Evolutionary conservation across 164 flowering plant genomes (phyloP).

Genomic region (Magnolia officinalis): DNA sequence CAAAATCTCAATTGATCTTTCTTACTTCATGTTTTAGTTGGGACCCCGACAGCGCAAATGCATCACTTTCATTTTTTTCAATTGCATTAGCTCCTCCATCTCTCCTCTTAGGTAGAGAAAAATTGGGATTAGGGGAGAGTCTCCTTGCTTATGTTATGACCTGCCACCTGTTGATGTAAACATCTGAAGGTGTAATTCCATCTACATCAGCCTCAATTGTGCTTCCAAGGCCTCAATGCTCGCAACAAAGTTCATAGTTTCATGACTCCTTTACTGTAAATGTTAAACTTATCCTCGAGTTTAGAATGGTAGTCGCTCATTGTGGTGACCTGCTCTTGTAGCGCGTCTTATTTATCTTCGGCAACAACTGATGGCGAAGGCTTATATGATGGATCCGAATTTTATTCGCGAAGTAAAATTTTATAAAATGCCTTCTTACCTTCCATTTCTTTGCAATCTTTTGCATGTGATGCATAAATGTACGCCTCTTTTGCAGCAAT

Average conservation of each 20-base stretch:
- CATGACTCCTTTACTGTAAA: too few relatives aligned
- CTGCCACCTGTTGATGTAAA: constrained; percentile 11
- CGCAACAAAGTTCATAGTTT: not conserved
- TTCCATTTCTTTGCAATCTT: too few relatives aligned
- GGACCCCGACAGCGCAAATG: constrained; percentile 24
- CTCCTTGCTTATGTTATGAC: constrained; percentile 7
- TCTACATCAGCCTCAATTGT: not conserved
- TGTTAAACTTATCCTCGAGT: too few relatives aligned
- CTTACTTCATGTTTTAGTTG: not conserved
- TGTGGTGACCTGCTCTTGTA: too few relatives aligned
- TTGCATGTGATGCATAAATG: too few relatives aligned
- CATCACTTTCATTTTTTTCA: constrained; percentile 34
- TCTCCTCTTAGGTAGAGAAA: not conserved
- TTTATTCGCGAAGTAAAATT: too few relatives aligned
- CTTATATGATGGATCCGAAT: too few relatives aligned
- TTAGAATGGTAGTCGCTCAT: too few relatives aligned
- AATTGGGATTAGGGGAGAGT: not conserved
- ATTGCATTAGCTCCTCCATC: constrained; percentile 6
- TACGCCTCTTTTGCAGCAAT: too few relatives aligned
- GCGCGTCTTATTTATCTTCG: too few relatives aligned
- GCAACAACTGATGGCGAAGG: too few relatives aligned
- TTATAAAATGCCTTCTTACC: too few relatives aligned
- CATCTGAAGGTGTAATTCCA: constrained; percentile 21
- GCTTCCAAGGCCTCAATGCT: not conserved
- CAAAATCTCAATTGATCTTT: not conserved